These are phyloP conservation scores for Epichloe gansuensis DNA, from an alignment of 2,329 filamentous ascomycete species.

Conservation along the genomic window DNA sequence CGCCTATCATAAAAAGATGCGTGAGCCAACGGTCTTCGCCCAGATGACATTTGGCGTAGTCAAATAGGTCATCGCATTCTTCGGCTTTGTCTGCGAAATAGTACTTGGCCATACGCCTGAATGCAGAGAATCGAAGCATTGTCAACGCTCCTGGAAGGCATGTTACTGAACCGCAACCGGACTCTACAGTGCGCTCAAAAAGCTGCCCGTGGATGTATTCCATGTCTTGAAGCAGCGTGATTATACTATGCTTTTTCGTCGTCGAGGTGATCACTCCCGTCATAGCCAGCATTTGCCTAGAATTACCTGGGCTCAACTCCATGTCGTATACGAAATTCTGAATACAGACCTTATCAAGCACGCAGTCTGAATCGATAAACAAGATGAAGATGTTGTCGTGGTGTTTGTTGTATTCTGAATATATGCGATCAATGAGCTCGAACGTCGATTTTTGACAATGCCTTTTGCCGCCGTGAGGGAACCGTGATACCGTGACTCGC, in stretches of 20 bases:
- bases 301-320: slow-evolving; percentile 89
- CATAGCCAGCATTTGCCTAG: slow-evolving; percentile 90
- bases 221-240: slow-evolving; percentile 92
- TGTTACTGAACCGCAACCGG: slow-evolving; percentile 84
- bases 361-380: slow-evolving; percentile 96
- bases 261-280: slow-evolving; percentile 95
- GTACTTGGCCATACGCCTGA: slow-evolving; percentile 92
- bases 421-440: slow-evolving; percentile 85
- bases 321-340: slow-evolving; percentile 99
- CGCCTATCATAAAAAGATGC: slow-evolving; percentile 97
- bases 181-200: slow-evolving; percentile 91
- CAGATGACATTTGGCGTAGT: slow-evolving; percentile 89
- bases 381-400: slow-evolving; percentile 91
- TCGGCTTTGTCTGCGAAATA: slow-evolving; percentile 97
- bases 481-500: slow-evolving; percentile 80
- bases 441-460: slow-evolving; percentile 91
- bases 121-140: slow-evolving; percentile 90
- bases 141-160: slow-evolving; percentile 92
- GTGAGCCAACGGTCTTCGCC: slow-evolving; percentile 96
- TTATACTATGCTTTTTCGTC: slow-evolving; percentile 73
- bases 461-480: slow-evolving; percentile 85
- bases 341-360: slow-evolving; percentile 78
- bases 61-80: slow-evolving; percentile 89
- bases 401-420: slow-evolving; percentile 69
- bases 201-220: slow-evolving; percentile 96